These are phyloP conservation scores for Arthrocladium fulminans DNA, from an alignment of 2,329 filamentous ascomycete genomes.

Conservation along the genomic window DNA sequence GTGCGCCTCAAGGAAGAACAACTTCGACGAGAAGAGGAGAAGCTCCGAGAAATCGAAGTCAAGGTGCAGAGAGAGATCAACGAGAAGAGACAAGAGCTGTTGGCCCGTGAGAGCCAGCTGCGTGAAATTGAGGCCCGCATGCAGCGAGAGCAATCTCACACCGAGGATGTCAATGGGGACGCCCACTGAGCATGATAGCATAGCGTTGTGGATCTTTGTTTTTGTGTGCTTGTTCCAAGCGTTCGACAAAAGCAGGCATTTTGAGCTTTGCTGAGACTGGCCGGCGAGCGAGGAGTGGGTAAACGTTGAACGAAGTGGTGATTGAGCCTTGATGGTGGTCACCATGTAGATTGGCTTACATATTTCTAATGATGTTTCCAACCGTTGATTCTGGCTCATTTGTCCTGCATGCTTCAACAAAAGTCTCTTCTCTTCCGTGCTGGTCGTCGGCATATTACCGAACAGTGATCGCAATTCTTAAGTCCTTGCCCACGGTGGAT, in stretches of 20 bases:
- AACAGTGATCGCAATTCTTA: too few species aligned
- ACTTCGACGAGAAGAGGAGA: conserved; percentile 97
- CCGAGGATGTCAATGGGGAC: conserved; percentile 26
- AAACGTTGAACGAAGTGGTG: background rate
- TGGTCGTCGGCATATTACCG: too few species aligned
- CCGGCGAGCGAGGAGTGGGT: conserved; percentile 4
- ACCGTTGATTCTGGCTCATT: too few species aligned
- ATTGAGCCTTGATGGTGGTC: conserved; percentile 6
- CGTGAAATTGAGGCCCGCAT: conserved; percentile 98
- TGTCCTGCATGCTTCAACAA: too few species aligned
- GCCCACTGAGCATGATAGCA: conserved; percentile 13
- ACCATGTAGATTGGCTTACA: conserved; percentile 1
- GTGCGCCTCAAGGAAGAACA: conserved; percentile 99
- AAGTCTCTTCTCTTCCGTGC: too few species aligned
- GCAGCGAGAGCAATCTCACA: conserved; percentile 65
- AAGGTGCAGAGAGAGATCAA: conserved; percentile 99
- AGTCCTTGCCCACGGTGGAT: too few species aligned
- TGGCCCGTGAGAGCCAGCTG: conserved; percentile 95
- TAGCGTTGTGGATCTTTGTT: conserved; percentile 8
- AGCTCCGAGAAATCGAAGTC: conserved; percentile 97
- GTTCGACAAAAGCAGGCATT: conserved; percentile 6
- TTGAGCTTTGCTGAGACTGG: conserved; percentile 4
- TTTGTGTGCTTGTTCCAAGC: conserved; percentile 1
- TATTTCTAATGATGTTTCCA: conserved; percentile 9
- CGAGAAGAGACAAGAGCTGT: conserved; percentile 96